A percentile compares a stretch with the other conserved stretches of the same genome.
phyloP scores from a whole-genome alignment of 1,284 basidiomycete species.

The Uromyces viciae-fabae region DNA sequence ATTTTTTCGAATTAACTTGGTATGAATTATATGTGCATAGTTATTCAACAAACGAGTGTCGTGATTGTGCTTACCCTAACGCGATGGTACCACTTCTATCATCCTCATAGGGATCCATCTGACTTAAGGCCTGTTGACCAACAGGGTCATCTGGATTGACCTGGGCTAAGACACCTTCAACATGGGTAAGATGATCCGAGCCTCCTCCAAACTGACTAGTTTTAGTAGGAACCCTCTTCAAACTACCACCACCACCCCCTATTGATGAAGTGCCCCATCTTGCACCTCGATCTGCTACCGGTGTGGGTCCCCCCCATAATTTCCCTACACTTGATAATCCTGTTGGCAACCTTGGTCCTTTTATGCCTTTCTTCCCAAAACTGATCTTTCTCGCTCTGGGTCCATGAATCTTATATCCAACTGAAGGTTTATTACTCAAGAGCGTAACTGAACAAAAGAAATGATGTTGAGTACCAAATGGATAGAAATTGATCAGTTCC shows the following conservation, averaged over 20 bases:
- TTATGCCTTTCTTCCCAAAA: slow-evolving; percentile 26
- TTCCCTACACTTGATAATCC: slow-evolving; percentile 32
- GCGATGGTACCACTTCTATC: slow-evolving; percentile 42
- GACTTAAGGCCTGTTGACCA: slow-evolving; percentile 30
- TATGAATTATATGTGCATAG: no score
- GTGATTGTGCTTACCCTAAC: slow-evolving; percentile 39
- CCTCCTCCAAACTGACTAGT: background rate
- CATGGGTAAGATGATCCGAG: background rate
- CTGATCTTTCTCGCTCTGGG: slow-evolving; percentile 40
- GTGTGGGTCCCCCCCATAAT: slow-evolving; percentile 40
- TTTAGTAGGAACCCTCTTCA: slow-evolving; percentile 25
- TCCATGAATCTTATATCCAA: slow-evolving; percentile 18
- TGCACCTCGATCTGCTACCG: slow-evolving; percentile 39
- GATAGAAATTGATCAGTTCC: background rate
- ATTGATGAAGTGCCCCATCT: slow-evolving; percentile 13
- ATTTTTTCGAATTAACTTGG: no score
- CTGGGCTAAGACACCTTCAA: slow-evolving; percentile 34
- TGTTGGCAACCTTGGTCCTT: slow-evolving; percentile 35
- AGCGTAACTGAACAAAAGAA: slow-evolving; percentile 13
- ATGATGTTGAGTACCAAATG: no score
- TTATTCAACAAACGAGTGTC: background rate
- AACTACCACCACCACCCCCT: background rate
- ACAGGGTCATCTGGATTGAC: slow-evolving; percentile 33
- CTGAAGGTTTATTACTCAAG: slow-evolving; percentile 41
- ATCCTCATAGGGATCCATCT: slow-evolving; percentile 25